Base-by-base conservation (phyloP, 2,329 filamentous ascomycete species). In the Cladosporium oxysporum region DNA sequence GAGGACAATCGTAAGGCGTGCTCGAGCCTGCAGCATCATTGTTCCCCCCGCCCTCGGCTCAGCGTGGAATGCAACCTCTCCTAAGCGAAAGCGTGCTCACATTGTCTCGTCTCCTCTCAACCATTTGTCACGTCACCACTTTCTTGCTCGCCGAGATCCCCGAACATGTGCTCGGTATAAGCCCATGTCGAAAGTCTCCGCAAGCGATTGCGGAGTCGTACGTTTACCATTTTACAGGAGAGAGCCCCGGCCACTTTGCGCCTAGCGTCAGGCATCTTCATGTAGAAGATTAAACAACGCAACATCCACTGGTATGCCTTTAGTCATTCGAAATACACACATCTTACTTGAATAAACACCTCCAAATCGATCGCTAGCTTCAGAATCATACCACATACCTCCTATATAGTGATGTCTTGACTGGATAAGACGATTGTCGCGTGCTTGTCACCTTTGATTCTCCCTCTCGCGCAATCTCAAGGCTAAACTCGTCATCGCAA, bases 201-300 rank as follows among this genome's bases (percentile, higher is more conserved):
- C 60, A 62, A 37, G 50, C 60, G 60, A 49, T 37, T 53, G 60
- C 37, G 60, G 60, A 62, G 60, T 53, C 31, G 49, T 41, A 47
- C 35, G 57, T 41, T 41, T 14, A 21, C 26, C 23, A 33, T 55
- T 44, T 16, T 41, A 10, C 16, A 44, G 37, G 18, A 44, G 37
- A 44, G 37, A 44, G 37, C 18, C 37, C 37, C 37, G 37, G 14
- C 37, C 37, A 44, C 37, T 44, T 44, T 44, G 18, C 37, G 37
- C 18, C 18, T 44, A 44, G 37, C 37, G 37, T 44, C 37, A 44
- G 37, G 37, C 37, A 44, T 44, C 37, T 44, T 21, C 37, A 44
- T 21, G 37, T 44, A 10, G 18, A n/a, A 18, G 37, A 44, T 8
- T 6, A 21, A 44, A 21, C 18, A 44, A 10, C 18, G 37, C 18